Evolutionary conservation across 2,329 filamentous ascomycete species (phyloP).

Genomic region (Emergomyces orientalis): DNA sequence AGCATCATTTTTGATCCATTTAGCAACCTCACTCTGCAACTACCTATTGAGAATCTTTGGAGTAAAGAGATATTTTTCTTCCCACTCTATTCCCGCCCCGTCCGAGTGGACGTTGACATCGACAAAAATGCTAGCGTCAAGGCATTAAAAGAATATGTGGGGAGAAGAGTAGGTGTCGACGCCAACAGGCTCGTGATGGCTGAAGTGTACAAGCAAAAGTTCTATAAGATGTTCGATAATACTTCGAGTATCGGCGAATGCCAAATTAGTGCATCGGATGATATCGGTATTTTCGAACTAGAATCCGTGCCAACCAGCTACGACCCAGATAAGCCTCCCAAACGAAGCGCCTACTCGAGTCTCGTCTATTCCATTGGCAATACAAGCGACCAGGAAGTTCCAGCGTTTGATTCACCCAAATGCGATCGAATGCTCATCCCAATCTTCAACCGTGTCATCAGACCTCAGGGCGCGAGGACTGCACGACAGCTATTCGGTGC

Average conservation of each 20-base stretch:
- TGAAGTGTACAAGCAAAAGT: slow-evolving; percentile 73
- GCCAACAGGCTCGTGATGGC: slow-evolving; percentile 62
- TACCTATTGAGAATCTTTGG: slow-evolving; percentile 82
- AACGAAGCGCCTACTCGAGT: slow-evolving; percentile 23
- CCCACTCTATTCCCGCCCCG: slow-evolving; percentile 61
- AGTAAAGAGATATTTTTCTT: slow-evolving; percentile 64
- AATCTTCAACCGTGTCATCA: slow-evolving; percentile 37
- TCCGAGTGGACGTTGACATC: slow-evolving; percentile 67
- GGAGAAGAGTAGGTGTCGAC: slow-evolving; percentile 41
- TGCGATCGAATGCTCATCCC: slow-evolving; percentile 41
- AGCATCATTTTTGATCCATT: slow-evolving; percentile 99
- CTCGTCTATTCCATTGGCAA: slow-evolving; percentile 22
- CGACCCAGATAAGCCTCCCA: slow-evolving; percentile 47
- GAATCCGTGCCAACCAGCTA: slow-evolving; percentile 72
- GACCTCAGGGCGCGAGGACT: slow-evolving; percentile 21
- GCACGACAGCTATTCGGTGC: slow-evolving; percentile 32
- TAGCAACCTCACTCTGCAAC: slow-evolving; percentile 82
- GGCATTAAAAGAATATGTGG: slow-evolving; percentile 43
- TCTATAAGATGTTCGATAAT: slow-evolving; percentile 81
- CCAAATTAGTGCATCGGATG: slow-evolving; percentile 52
- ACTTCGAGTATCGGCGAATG: slow-evolving; percentile 58
- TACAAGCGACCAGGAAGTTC: slow-evolving; percentile 33
- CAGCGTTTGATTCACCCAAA: slow-evolving; percentile 34
- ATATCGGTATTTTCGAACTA: slow-evolving; percentile 66
- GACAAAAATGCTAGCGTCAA: slow-evolving; percentile 57